Percentiles rank a stretch among this genome's conserved stretches.
phyloP scores from a whole-genome alignment of 164 flowering plant genomes.

The Aristolochia californica region DNA sequence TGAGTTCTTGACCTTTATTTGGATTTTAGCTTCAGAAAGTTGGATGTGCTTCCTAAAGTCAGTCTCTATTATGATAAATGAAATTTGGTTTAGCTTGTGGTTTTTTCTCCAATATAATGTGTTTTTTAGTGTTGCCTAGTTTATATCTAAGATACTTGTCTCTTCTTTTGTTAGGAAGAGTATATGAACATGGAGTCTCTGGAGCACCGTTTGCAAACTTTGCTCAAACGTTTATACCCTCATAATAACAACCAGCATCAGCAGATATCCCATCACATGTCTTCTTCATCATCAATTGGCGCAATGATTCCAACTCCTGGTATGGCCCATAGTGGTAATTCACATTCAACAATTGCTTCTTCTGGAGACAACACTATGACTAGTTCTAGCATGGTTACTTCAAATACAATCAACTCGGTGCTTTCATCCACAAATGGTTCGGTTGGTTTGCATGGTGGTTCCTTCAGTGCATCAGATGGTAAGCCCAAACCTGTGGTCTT shows the following conservation, averaged over 20 bases:
- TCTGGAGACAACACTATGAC: slow-evolving; percentile 37
- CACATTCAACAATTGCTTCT: slow-evolving; percentile 39
- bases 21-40: too few species aligned
- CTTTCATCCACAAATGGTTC: slow-evolving; percentile 34
- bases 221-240: slow-evolving; percentile 26
- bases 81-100: neutral
- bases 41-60: too few species aligned
- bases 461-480: slow-evolving; percentile 56
- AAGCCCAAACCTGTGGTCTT: slow-evolving; percentile 4
- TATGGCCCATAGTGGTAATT: slow-evolving; percentile 48
- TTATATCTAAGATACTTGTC: neutral
- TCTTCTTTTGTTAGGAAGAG: slow-evolving; percentile 53
- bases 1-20: slow-evolving; percentile 4
- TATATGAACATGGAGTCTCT: slow-evolving; percentile 62
- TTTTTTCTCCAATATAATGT: neutral
- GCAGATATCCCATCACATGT: slow-evolving; percentile 32
- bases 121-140: neutral
- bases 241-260: slow-evolving; percentile 40
- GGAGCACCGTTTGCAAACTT: slow-evolving; percentile 47
- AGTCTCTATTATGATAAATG: too few species aligned
- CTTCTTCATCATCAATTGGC: slow-evolving; percentile 57
- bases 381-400: slow-evolving; percentile 23
- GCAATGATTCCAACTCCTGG: slow-evolving; percentile 99
- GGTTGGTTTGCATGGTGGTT: slow-evolving; percentile 35
- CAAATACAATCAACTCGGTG: slow-evolving; percentile 40